Evolutionary conservation across 768 basidiomycete genomes (phyloP).

Genomic region (Pisolithus sp.): DNA sequence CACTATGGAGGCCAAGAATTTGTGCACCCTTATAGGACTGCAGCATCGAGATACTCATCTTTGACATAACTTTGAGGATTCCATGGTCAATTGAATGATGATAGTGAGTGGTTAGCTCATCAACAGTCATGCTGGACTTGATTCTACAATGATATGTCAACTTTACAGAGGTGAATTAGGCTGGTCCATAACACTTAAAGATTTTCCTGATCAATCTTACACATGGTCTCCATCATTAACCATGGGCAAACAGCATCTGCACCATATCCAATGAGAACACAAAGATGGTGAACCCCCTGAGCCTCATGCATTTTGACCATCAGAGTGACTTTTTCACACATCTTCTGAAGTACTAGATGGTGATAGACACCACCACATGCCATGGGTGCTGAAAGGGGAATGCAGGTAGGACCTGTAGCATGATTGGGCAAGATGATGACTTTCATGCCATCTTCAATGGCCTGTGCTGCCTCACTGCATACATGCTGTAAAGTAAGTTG

Average conservation of each 20-base stretch:
- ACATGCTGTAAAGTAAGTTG: too few species aligned
- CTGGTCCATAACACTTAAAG: constrained; percentile 51
- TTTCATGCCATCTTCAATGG: too few species aligned
- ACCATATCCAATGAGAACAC: constrained; percentile 94
- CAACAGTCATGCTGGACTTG: constrained; percentile 71
- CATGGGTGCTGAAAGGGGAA: too few species aligned
- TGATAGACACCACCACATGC: constrained; percentile 96
- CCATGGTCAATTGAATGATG: constrained; percentile 85
- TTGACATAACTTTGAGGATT: constrained; percentile 97
- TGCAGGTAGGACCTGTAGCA: too few species aligned
- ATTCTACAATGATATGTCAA: constrained; percentile 41
- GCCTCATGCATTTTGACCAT: constrained; percentile 98
- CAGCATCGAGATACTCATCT: constrained; percentile 95
- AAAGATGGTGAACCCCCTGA: constrained; percentile 94
- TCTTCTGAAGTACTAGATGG: constrained; percentile 84
- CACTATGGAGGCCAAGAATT: constrained; percentile 86
- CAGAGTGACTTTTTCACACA: constrained; percentile 87
- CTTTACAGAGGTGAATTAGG: not conserved
- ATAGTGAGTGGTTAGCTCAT: constrained; percentile 79
- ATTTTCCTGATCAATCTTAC: constrained; percentile 85
- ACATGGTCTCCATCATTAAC: constrained; percentile 90
- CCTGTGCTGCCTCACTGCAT: too few species aligned
- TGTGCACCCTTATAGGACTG: constrained; percentile 99
- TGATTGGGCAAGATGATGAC: too few species aligned
- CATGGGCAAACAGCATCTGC: constrained; percentile 97